Base-by-base conservation (phyloP, 305 asterid species). In the Rubia tinctorum region DNA sequence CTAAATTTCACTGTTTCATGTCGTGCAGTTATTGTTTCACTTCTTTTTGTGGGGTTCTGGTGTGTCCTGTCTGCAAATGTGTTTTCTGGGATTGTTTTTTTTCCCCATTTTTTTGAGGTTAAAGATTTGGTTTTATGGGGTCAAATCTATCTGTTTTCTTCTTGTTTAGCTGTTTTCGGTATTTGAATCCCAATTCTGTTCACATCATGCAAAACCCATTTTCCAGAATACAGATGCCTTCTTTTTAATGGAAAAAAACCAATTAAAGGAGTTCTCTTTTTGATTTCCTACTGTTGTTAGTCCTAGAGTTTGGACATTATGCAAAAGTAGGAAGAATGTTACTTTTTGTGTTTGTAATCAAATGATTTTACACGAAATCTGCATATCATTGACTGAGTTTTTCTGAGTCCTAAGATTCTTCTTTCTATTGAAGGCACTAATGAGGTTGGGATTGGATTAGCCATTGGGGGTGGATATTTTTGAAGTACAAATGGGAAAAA, bases 401-500 rank as follows among this genome's bases (percentile, higher is more conserved):
- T 71, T 69, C 17, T 66, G 43, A 69, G 60, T 20, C 44, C 59
- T 45, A 22, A 78, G 86, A 80, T 87, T 83, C 83, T 83, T 80
- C 73, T 82, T 83, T 80, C 73, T 82, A 84, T 79, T 85, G 84
- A 81, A 82, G 79, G 39, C 82, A 84, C 83, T 86, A 84, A 68
- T 42, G 53, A 42, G 37, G 55, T 42, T 66, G 37, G 85, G 23
- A 7, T 42, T 17, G 55, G 85, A 86, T 83, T 73, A 59, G 73
- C 39, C 73, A 82, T 80, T 80, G 73, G 85, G 73, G 84, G 66
- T 80, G 83, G 81, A 78, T 77, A 75, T 82, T 77, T 73, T 27
- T 53, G 22, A 78, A 77, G 81, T 82, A 78, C 81, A 74, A 73
- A 77, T 49, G 68, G 71, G 7, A 53, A 66, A 42, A 77, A 84